phyloP scores from a whole-genome alignment of 495 filamentous ascomycete species.

The Neurospora tetrasperma region DNA sequence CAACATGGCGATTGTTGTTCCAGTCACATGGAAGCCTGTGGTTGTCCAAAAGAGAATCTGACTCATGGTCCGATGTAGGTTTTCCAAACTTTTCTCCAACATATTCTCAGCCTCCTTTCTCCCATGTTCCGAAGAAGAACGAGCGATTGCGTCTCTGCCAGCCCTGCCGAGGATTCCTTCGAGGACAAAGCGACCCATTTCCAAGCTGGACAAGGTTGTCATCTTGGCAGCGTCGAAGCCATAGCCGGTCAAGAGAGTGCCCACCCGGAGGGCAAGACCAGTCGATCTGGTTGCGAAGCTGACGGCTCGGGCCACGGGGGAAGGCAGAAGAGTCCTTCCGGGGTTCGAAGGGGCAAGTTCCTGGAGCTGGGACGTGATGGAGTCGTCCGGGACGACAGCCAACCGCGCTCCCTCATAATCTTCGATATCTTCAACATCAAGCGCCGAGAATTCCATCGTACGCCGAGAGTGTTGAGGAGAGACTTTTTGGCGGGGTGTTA shows the following conservation, averaged over 20 bases:
- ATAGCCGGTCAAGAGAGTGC: slow-evolving; percentile 53
- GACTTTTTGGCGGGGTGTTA: not conserved
- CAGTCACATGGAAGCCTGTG: slow-evolving; percentile 59
- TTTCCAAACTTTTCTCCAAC: slow-evolving; percentile 52
- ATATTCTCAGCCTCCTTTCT: slow-evolving; percentile 52
- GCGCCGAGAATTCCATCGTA: not conserved
- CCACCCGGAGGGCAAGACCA: slow-evolving; percentile 59
- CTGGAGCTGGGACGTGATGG: slow-evolving; percentile 9
- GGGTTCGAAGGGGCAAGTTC: slow-evolving; percentile 16
- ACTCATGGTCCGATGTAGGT: slow-evolving; percentile 51
- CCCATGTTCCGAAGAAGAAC: slow-evolving; percentile 44
- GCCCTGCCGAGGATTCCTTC: slow-evolving; percentile 58
- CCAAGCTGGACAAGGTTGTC: slow-evolving; percentile 60
- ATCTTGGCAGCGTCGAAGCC: slow-evolving; percentile 55
- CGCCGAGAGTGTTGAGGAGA: not conserved
- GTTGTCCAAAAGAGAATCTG: slow-evolving; percentile 57
- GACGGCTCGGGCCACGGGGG: slow-evolving; percentile 56
- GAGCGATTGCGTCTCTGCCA: slow-evolving; percentile 53
- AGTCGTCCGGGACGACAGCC: slow-evolving; percentile 6
- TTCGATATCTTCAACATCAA: not conserved
- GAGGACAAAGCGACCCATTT: slow-evolving; percentile 55
- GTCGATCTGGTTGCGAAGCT: slow-evolving; percentile 60
- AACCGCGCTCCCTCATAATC: not conserved
- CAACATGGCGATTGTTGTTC: slow-evolving; percentile 49
- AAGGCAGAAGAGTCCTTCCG: slow-evolving; percentile 54